These are phyloP conservation scores for Fusarium sp. DNA, from an alignment of 2,329 filamentous ascomycete species.

Conservation along the genomic window DNA sequence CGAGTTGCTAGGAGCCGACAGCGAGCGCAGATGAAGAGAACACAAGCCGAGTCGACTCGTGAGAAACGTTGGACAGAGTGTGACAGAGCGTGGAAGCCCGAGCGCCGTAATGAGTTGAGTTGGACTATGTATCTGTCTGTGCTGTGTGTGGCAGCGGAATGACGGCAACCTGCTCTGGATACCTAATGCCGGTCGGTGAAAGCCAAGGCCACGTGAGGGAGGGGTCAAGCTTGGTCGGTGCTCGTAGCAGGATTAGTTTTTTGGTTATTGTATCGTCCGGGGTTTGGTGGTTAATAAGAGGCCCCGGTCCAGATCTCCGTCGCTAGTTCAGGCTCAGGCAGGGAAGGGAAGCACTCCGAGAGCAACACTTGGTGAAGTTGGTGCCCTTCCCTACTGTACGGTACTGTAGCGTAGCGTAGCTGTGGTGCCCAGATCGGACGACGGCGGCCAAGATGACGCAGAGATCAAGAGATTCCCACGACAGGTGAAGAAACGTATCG, in stretches of 20 bases:
- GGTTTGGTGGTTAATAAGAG: slow-evolving; percentile 18
- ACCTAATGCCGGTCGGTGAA: slow-evolving; percentile 7
- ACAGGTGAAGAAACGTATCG: slow-evolving; percentile 1
- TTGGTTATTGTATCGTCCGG: slow-evolving; percentile 13
- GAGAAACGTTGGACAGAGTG: slow-evolving; percentile 32
- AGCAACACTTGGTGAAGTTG: slow-evolving; percentile 6
- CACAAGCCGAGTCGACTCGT: slow-evolving; percentile 14
- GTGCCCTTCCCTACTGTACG: background rate
- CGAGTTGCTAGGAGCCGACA: slow-evolving; percentile 14
- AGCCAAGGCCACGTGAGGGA: slow-evolving; percentile 43
- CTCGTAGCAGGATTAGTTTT: slow-evolving; percentile 22
- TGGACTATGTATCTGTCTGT: background rate
- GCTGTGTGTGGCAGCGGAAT: slow-evolving; percentile 32
- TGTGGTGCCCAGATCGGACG: slow-evolving; percentile 24
- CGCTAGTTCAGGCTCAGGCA: background rate
- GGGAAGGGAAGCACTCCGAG: background rate
- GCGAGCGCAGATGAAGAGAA: slow-evolving; percentile 7
- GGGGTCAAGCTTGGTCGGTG: slow-evolving; percentile 37
- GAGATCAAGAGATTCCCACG: slow-evolving; percentile 12
- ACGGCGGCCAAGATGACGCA: slow-evolving; percentile 25
- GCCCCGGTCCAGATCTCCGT: slow-evolving; percentile 10
- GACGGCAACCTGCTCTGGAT: slow-evolving; percentile 29
- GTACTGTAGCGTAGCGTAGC: background rate
- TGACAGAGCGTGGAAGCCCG: slow-evolving; percentile 30
- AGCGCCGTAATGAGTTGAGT: slow-evolving; percentile 27